Conservation (phyloP, 495 filamentous ascomycete genomes). For the Antarctomyces pellizariae region DNA sequence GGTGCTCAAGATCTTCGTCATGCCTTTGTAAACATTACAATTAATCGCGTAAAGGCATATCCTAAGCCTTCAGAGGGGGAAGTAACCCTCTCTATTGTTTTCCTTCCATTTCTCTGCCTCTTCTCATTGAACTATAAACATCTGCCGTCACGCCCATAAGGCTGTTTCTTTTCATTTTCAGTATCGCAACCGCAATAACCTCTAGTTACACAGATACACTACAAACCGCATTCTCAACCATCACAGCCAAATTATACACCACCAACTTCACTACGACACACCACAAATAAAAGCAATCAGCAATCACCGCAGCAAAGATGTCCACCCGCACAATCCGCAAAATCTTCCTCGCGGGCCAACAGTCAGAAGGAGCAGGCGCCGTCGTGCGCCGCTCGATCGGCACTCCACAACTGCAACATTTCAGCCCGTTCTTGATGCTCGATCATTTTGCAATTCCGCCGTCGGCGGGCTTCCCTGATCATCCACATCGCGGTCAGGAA, state of each 20-base stretch:
- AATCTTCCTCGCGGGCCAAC: slow-evolving; percentile 63
- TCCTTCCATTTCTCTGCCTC: too few species aligned
- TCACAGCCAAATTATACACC: slow-evolving; percentile 3
- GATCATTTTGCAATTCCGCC: slow-evolving; percentile 72
- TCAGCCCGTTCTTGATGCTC: slow-evolving; percentile 92
- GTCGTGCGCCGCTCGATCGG: slow-evolving; percentile 76
- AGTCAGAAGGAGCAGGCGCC: slow-evolving; percentile 76
- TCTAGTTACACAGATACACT: slow-evolving; percentile 11
- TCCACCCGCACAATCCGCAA: slow-evolving; percentile 53
- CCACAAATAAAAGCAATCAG: slow-evolving; percentile 22
- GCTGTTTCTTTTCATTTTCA: slow-evolving; percentile 7
- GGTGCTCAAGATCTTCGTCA: too few species aligned
- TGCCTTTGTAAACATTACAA: too few species aligned
- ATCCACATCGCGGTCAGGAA: slow-evolving; percentile 34
- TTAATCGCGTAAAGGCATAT: too few species aligned
- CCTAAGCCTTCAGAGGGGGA: too few species aligned
- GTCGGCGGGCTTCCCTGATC: slow-evolving; percentile 75
- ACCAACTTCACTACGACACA: slow-evolving; percentile 5
- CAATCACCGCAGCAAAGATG: too few species aligned
- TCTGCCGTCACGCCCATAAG: too few species aligned
- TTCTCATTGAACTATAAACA: too few species aligned
- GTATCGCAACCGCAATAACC: slow-evolving; percentile 8
- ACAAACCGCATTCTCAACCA: slow-evolving; percentile 12
- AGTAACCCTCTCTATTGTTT: too few species aligned
- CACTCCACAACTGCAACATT: slow-evolving; percentile 58